phyloP scores from a whole-genome alignment of 805 yeast genomes.

The Kodamaea sagamina region DNA sequence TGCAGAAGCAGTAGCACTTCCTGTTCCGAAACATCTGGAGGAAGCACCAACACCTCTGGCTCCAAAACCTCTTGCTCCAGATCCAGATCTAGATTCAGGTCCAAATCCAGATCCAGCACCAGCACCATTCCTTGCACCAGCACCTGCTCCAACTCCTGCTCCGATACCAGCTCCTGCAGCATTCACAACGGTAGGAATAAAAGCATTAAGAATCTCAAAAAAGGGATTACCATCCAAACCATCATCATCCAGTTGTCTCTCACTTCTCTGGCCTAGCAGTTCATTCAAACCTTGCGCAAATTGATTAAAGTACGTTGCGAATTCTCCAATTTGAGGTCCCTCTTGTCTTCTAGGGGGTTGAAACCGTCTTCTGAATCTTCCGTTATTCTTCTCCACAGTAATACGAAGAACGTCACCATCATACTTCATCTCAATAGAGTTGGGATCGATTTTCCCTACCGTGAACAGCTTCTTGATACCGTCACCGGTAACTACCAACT shows the following conservation, averaged over 20 bases:
- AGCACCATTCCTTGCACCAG: too few relatives aligned
- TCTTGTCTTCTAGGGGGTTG: background rate
- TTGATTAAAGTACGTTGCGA: slow-evolving; percentile 7
- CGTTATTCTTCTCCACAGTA: slow-evolving; percentile 1
- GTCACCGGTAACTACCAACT: slow-evolving; percentile 11
- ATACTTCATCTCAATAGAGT: slow-evolving; percentile 6
- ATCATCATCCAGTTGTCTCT: slow-evolving; percentile 5
- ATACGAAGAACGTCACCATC: slow-evolving; percentile 8
- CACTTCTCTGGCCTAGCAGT: slow-evolving; percentile 9
- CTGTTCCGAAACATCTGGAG: too few relatives aligned
- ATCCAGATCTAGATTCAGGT: too few relatives aligned
- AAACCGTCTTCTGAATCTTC: background rate
- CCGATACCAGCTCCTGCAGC: too few relatives aligned
- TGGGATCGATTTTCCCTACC: slow-evolving; percentile 7
- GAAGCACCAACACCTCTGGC: too few relatives aligned
- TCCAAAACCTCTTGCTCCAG: too few relatives aligned
- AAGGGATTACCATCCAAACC: background rate
- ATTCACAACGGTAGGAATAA: background rate
- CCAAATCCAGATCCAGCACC: too few relatives aligned
- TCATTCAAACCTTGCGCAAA: slow-evolving; percentile 1
- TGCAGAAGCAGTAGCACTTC: too few relatives aligned
- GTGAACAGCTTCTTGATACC: background rate
- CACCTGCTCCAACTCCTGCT: too few relatives aligned
- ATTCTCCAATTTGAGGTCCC: slow-evolving; percentile 1
- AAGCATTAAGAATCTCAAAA: background rate